phyloP scores from a whole-genome alignment of 192 early-diverging fungal genomes.

The Entophlyctis helioformis region DNA sequence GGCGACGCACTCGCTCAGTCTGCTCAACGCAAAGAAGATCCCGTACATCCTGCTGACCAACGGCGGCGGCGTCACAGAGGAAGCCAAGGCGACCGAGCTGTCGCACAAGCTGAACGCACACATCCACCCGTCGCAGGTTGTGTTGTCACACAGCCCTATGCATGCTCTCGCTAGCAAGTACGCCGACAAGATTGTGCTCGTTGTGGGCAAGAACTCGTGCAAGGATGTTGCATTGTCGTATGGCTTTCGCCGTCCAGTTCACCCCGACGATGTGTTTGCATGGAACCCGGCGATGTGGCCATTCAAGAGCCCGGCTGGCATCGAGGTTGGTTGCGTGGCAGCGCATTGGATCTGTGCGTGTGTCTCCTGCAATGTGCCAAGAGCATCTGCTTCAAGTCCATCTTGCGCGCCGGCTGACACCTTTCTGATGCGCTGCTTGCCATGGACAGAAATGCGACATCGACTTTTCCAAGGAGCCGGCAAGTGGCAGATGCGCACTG shows the following conservation, averaged over 20 bases:
- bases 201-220: conserved; percentile 48
- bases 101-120: conserved; percentile 18
- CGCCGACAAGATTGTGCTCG: conserved; percentile 48
- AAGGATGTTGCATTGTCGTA: conserved; percentile 35
- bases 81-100: conserved; percentile 57
- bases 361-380: neutral
- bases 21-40: conserved; percentile 47
- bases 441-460: no score
- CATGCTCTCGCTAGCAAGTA: conserved; percentile 45
- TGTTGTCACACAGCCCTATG: conserved; percentile 89
- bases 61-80: conserved; percentile 69
- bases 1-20: conserved; percentile 48
- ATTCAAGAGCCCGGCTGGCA: conserved; percentile 13
- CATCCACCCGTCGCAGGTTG: conserved; percentile 50
- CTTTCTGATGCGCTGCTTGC: no score
- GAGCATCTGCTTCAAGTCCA: neutral
- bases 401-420: no score
- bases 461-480: conserved; percentile 4
- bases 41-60: conserved; percentile 79
- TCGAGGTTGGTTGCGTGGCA: no score
- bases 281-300: conserved; percentile 61
- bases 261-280: conserved; percentile 53
- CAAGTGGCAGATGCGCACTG: neutral
- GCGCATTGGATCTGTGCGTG: no score
- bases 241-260: conserved; percentile 57